Conservation (phyloP, 345 rosid genomes). For the Arabidopsis suecica region DNA sequence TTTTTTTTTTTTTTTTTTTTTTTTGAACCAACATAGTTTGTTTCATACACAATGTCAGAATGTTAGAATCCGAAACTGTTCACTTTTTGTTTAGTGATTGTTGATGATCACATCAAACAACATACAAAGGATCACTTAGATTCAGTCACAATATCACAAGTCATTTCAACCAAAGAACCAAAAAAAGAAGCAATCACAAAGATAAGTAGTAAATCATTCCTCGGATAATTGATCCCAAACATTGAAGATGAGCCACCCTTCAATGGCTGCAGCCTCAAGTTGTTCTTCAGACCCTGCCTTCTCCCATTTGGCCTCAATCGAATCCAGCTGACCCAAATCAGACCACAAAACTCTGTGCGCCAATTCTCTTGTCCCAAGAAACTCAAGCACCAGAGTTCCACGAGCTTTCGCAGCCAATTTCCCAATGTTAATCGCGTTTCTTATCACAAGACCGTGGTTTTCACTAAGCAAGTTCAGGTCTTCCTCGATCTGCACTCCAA, state of each 20-base stretch:
- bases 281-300: conserved; percentile 28
- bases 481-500: conserved; percentile 42
- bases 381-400: conserved; percentile 40
- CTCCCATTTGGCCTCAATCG: conserved; percentile 42
- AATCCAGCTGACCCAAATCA: conserved; percentile 40
- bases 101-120: conserved; percentile 8
- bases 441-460: conserved; percentile 39
- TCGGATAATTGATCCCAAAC: conserved; percentile 41
- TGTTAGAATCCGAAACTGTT: not conserved
- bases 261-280: conserved; percentile 46
- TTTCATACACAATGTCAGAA: not conserved
- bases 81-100: not conserved
- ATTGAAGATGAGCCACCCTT: conserved; percentile 47
- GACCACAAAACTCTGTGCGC: conserved; percentile 43
- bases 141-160: not conserved
- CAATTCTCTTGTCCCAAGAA: conserved; percentile 42
- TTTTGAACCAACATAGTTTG: not conserved
- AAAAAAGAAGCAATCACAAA: not conserved
- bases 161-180: too few species aligned
- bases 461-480: conserved; percentile 40
- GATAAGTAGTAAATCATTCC: conserved; percentile 3
- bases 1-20: too few species aligned
- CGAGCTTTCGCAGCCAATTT: conserved; percentile 37
- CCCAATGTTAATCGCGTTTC: conserved; percentile 35
- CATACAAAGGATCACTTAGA: not conserved